Base-by-base conservation (phyloP, 495 filamentous ascomycete species). In the Hypomontagnella submonticulosa region DNA sequence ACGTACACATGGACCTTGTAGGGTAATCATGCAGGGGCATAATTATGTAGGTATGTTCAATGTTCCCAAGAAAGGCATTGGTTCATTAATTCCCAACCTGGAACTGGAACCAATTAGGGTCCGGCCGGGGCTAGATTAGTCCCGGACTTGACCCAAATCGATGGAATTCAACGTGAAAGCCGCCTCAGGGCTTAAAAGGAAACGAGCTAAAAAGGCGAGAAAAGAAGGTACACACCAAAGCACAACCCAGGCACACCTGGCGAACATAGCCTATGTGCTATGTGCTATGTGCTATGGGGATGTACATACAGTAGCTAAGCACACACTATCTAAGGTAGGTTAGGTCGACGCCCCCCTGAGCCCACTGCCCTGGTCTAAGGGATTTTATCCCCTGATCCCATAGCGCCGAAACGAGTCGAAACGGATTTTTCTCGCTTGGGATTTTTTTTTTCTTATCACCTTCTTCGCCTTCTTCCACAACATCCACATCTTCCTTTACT, bases 61-160 rank as follows among this genome's bases (percentile, higher is more conserved):
- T 27, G 23, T 68, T 59, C 36, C 54, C 18, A 11, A 41, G 19
- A 50, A 50, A 3, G 37, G 43, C 18, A 63, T 68, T 68, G 65
- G 65, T 30, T 51, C 47, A 42, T 57, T 8, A 38, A 33, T 48
- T 52, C 53, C 23, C 38, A 34, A 58, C 51, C 57, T 52, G 20
- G 49, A 53, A 38, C 49, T 53, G 49, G 38, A 40, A 38, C 49
- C 34, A 53, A 53, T 53, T 53, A 27, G 55, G 49, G 41, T 53
- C 46, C 54, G 48, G 58, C 40, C 34, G 48, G 47, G 46, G 41
- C 43, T 44, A 60, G 66, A 63, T 63, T 53, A 52, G 55, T 60
- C 47, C 66, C 53, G 50, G 66, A 49, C 44, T 51, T 53, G 61
- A 61, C 66, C 66, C 66, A 70, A 70, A 70, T 66, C 61, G 61